Conservation (phyloP, 176 grass and related monocot genomes). For the Carex scoparia region DNA sequence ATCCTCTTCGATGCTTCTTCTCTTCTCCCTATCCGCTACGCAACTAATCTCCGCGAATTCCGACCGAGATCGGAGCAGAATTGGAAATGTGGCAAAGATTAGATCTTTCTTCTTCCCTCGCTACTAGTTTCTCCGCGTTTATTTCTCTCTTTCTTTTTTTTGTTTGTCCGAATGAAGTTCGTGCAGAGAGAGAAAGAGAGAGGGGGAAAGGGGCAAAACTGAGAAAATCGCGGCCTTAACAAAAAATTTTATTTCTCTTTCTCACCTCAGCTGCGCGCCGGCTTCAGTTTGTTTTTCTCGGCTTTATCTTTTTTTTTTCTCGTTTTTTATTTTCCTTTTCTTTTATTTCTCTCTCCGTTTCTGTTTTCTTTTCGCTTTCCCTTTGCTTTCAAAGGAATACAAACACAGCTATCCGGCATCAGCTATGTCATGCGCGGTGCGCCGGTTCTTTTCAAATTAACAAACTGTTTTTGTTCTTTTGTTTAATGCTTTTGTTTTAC, state of each 20-base stretch:
- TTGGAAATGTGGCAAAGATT: conserved; percentile 12
- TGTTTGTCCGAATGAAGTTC: background rate
- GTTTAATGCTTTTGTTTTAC: conserved; percentile 13
- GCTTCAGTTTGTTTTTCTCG: conserved; percentile 16
- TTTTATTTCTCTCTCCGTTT: conserved; percentile 14
- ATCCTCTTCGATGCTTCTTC: background rate
- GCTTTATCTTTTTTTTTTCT: background rate
- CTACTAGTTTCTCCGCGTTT: background rate
- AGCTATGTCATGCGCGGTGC: background rate
- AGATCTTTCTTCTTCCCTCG: background rate
- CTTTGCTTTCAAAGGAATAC: conserved; percentile 25
- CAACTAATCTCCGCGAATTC: background rate
- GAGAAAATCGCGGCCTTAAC: background rate
- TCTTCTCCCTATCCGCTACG: background rate
- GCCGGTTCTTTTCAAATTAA: background rate
- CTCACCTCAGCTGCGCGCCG: conserved; percentile 22
- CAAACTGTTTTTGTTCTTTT: background rate
- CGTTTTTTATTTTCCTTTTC: background rate
- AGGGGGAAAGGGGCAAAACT: background rate
- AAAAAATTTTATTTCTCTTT: background rate
- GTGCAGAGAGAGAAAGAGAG: background rate
- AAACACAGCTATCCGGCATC: background rate
- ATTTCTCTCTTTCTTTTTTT: background rate
- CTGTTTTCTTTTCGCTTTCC: conserved; percentile 22
- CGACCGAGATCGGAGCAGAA: conserved; percentile 17